Conservation (phyloP, 2,329 filamentous ascomycete genomes). For the Rosellinia necatrix region DNA sequence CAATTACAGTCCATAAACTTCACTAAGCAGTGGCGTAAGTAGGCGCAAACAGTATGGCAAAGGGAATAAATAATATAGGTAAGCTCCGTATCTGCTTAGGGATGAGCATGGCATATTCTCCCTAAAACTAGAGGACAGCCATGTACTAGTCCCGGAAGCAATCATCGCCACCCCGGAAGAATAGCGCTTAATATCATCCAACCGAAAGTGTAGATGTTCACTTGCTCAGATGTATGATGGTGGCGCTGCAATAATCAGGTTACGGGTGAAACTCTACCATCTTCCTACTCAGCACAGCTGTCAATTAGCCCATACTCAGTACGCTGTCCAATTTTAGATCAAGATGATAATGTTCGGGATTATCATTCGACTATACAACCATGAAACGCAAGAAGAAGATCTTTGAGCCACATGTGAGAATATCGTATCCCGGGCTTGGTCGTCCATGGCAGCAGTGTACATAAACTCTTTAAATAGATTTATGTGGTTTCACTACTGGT, state of each 20-base stretch:
- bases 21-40: too few species aligned
- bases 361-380: slow-evolving; percentile 5
- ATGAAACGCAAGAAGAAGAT: slow-evolving; percentile 4
- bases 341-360: neutral
- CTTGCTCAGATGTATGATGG: neutral
- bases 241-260: neutral
- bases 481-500: slow-evolving; percentile 12
- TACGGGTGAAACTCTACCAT: slow-evolving; percentile 9
- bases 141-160: too few species aligned
- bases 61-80: too few species aligned
- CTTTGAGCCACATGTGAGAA: neutral
- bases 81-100: too few species aligned
- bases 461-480: slow-evolving; percentile 14
- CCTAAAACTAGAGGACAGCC: too few species aligned
- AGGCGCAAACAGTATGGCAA: too few species aligned
- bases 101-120: too few species aligned
- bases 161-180: neutral
- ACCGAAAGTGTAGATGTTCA: neutral
- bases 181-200: neutral
- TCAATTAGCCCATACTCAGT: neutral
- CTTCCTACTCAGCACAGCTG: neutral
- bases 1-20: too few species aligned
- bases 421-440: neutral
- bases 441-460: neutral
- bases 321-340: neutral